Base-by-base conservation (phyloP, 2,329 filamentous ascomycete genomes). In the Cladosporium velox region DNA sequence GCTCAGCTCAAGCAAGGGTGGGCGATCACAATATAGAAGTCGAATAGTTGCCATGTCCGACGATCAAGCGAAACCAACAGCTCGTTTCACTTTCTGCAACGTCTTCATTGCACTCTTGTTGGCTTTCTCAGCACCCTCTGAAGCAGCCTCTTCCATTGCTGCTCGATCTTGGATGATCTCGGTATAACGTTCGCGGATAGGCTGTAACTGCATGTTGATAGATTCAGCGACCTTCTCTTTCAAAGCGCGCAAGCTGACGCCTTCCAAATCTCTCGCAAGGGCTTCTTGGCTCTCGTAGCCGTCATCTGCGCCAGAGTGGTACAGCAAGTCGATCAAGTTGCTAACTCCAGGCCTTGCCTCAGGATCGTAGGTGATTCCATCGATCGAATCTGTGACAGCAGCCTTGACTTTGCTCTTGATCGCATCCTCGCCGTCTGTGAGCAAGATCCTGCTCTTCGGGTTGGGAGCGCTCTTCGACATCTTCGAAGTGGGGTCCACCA, bases 401-500 rank as follows among this genome's bases (percentile, higher is more conserved):
- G 81, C 79, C 70, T 83, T 87, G 69, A 98, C 81, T 76, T 96
- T 97, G 57, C 79, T 78, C 24, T 80, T 78, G 68, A 98, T 93
- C 3, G 84, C 81, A 0, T 85, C 79, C 0, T 85, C 80, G 0
- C 82, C 78, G 72, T 97, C 91, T 1, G 90, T 96, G 67, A 99
- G 87, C 14, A 95, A 81, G 71, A 99, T 96, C 21, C 92, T 86
- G 8, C 92, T 96, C 59, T 85, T 86, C 2, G 86, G 83, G 70
- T 91, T 87, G 0, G 84, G 75, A 72, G 92, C 85, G 0, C 93
- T 97, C 79, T 99, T 99, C 65, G 93, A 97, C 95, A 99, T 99
- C 77, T 99, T 99, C 62, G 86, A 83, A 0, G 78, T 80, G 0
- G 95, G 94, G 12, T 91, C 82, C 61, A 86, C 88, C 26, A 99